Evolutionary conservation across 768 basidiomycete species (phyloP).

Genomic region (Lactifluus echinatus): DNA sequence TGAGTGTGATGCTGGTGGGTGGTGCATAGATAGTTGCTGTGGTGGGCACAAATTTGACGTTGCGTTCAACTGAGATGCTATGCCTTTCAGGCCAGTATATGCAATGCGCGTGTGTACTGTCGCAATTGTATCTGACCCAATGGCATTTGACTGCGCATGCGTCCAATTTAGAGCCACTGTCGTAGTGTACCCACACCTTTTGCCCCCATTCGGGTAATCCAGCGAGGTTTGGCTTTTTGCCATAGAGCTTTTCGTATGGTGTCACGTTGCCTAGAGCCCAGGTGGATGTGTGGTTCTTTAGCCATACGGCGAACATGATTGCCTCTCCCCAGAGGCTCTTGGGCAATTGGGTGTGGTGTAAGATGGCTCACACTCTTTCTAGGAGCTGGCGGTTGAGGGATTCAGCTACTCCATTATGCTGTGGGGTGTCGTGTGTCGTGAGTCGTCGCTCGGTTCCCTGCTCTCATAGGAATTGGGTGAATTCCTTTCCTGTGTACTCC

Average conservation of each 20-base stretch:
- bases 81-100: conserved; percentile 1
- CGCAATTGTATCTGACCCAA: background rate
- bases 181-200: too few species aligned
- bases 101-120: background rate
- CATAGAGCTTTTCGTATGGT: background rate
- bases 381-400: background rate
- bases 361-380: too few species aligned
- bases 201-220: too few species aligned
- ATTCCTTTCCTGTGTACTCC: background rate
- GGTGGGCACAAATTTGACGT: conserved; percentile 3
- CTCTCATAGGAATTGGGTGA: background rate
- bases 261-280: background rate
- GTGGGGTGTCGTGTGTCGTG: too few species aligned
- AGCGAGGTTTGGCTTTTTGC: background rate
- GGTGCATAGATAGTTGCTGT: too few species aligned
- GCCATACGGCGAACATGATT: too few species aligned
- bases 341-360: too few species aligned
- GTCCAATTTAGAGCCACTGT: too few species aligned
- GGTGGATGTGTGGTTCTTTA: conserved; percentile 1
- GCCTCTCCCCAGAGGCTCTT: too few species aligned
- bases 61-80: background rate
- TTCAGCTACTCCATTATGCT: conserved; percentile 1
- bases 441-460: background rate
- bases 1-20: too few species aligned
- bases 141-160: background rate